These are phyloP conservation scores for Plenodomus lindquistii DNA, from an alignment of 2,329 filamentous ascomycete genomes.

Conservation along the genomic window DNA sequence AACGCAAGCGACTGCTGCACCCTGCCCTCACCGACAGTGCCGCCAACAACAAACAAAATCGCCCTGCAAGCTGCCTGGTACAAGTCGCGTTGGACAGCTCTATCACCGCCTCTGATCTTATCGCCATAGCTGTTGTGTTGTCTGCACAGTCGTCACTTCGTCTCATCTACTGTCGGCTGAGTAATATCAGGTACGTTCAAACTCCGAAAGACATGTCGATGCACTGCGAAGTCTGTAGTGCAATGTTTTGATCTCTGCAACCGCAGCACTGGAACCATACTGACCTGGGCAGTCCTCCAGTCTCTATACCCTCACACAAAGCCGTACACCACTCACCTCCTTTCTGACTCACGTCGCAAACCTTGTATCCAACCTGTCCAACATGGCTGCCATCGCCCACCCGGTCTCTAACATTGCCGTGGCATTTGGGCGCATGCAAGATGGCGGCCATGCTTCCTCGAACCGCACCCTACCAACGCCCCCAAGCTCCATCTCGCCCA, in stretches of 20 bases:
- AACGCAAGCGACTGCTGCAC: slow-evolving; percentile 36
- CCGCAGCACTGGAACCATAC: background rate
- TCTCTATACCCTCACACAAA: slow-evolving; percentile 8
- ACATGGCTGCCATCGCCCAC: slow-evolving; percentile 43
- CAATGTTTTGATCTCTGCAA: background rate
- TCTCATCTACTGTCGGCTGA: background rate
- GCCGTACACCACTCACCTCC: slow-evolving; percentile 16
- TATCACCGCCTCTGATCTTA: slow-evolving; percentile 19
- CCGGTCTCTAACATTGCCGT: slow-evolving; percentile 48
- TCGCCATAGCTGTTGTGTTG: background rate
- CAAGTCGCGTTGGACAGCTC: slow-evolving; percentile 23
- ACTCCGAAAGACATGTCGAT: background rate
- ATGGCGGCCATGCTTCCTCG: slow-evolving; percentile 29
- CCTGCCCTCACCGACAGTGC: slow-evolving; percentile 27
- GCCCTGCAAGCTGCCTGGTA: slow-evolving; percentile 18
- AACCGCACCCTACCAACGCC: slow-evolving; percentile 74
- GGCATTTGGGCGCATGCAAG: slow-evolving; percentile 41
- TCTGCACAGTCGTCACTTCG: background rate
- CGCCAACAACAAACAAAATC: slow-evolving; percentile 18
- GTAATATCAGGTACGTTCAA: background rate
- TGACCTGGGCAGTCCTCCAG: slow-evolving; percentile 2
- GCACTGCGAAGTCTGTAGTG: background rate
- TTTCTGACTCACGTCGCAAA: slow-evolving; percentile 36
- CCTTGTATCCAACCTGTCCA: slow-evolving; percentile 18
- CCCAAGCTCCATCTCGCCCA: slow-evolving; percentile 92